These are phyloP conservation scores for Beauveria sp. DNA, from an alignment of 2,329 filamentous ascomycete species.

Conservation along the genomic window DNA sequence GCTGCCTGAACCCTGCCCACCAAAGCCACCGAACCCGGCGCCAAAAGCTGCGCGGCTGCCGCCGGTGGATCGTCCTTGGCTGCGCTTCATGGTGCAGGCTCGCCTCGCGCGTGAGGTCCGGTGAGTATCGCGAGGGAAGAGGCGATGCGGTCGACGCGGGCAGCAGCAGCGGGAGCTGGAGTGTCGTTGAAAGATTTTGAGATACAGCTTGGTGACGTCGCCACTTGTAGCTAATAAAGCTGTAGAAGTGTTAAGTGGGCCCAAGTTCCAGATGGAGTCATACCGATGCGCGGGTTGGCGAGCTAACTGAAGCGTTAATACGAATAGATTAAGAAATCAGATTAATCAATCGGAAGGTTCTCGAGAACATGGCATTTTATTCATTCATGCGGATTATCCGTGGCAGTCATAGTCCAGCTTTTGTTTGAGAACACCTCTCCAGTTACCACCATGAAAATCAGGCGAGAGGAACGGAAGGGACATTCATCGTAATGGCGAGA, in stretches of 20 bases:
- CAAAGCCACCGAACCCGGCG: conserved; percentile 34
- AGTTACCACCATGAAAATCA: no score
- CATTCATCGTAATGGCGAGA: no score
- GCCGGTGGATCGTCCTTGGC: neutral
- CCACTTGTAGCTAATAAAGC: neutral
- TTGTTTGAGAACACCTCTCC: no score
- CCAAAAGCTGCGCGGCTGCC: neutral
- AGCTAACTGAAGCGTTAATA: neutral
- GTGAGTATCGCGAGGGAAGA: neutral
- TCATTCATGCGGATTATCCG: no score
- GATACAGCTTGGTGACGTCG: conserved; percentile 6
- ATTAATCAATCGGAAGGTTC: no score
- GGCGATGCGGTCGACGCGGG: neutral
- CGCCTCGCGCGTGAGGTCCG: neutral
- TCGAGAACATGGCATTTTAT: no score
- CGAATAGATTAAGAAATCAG: neutral
- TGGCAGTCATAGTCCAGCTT: no score
- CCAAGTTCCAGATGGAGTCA: conserved; percentile 1
- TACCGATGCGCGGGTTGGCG: neutral
- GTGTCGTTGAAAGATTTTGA: neutral
- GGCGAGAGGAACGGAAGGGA: no score
- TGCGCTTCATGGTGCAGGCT: conserved; percentile 6
- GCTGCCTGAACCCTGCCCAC: conserved; percentile 32
- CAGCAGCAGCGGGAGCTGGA: neutral
- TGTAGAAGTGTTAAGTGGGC: conserved; percentile 7